Evolutionary conservation across 345 rosid species (phyloP).

Genomic region (Lepidium aucheri): DNA sequence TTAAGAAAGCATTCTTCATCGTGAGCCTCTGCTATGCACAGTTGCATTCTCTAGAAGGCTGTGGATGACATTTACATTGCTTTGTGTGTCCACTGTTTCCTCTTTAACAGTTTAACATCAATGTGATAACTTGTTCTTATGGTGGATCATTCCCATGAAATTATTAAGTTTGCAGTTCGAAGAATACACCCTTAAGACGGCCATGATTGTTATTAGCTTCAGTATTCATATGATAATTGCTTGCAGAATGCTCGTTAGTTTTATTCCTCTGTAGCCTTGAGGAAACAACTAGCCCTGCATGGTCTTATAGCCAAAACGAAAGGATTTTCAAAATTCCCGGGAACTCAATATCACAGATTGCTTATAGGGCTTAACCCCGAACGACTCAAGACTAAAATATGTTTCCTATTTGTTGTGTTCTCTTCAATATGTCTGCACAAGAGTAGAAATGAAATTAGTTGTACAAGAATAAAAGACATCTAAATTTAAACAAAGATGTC

Average conservation of each 20-base stretch:
- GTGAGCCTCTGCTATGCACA: neutral
- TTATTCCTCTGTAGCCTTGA: neutral
- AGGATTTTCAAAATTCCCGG: neutral
- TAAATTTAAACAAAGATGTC: conserved; percentile 21
- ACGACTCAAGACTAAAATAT: neutral
- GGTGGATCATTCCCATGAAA: neutral
- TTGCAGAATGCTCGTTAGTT: neutral
- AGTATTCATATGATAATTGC: neutral
- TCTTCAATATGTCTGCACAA: conserved; percentile 35
- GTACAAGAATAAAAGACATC: conserved; percentile 17
- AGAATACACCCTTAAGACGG: neutral
- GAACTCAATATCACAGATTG: conserved; percentile 2
- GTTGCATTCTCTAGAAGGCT: neutral
- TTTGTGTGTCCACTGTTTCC: neutral
- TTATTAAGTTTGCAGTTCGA: neutral
- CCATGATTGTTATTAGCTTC: neutral
- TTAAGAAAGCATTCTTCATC: conserved; percentile 1
- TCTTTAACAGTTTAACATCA: neutral
- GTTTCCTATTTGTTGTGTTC: conserved; percentile 6
- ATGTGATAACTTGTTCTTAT: neutral
- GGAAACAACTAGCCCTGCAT: neutral
- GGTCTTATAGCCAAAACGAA: neutral
- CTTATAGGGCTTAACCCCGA: neutral
- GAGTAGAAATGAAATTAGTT: conserved; percentile 34
- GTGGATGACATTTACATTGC: neutral